phyloP scores from a whole-genome alignment of 2,329 filamentous ascomycete genomes.

The Purpureocillium takamizusanense region DNA sequence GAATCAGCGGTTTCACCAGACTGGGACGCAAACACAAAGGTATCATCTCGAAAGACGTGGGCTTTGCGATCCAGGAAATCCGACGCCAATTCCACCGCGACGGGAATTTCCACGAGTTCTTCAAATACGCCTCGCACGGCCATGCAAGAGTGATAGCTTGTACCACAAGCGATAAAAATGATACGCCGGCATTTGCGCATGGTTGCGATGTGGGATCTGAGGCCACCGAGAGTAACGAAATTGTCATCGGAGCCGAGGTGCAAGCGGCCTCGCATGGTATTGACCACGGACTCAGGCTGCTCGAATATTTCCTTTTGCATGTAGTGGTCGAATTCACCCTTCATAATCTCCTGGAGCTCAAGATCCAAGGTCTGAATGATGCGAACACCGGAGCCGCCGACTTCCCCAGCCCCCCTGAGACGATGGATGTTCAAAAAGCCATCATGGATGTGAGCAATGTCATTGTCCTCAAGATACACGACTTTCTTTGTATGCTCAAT shows the following conservation, averaged over 20 bases:
- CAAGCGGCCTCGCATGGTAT: slow-evolving; percentile 99
- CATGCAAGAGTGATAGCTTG: slow-evolving; percentile 98
- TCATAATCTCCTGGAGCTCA: slow-evolving; percentile 99
- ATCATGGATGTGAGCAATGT: slow-evolving; percentile 99
- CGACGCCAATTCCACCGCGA: slow-evolving; percentile 91
- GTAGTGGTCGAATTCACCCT: slow-evolving; percentile 99
- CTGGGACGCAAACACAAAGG: slow-evolving; percentile 96
- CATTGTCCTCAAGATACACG: slow-evolving; percentile 97
- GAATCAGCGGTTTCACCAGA: slow-evolving; percentile 98
- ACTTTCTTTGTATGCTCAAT: slow-evolving; percentile 99
- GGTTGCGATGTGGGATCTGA: slow-evolving; percentile 91
- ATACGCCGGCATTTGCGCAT: slow-evolving; percentile 95
- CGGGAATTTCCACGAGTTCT: slow-evolving; percentile 95
- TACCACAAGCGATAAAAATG: slow-evolving; percentile 98
- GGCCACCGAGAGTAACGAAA: slow-evolving; percentile 87
- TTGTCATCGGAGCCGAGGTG: slow-evolving; percentile 90
- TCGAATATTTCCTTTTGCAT: slow-evolving; percentile 99
- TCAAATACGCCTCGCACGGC: slow-evolving; percentile 96
- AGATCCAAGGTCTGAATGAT: slow-evolving; percentile 98
- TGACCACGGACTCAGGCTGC: slow-evolving; percentile 97
- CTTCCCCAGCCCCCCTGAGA: slow-evolving; percentile 93
- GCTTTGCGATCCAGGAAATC: slow-evolving; percentile 96
- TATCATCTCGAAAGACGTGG: slow-evolving; percentile 98
- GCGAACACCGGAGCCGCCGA: slow-evolving; percentile 90
- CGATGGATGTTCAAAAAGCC: slow-evolving; percentile 98